phyloP scores from a whole-genome alignment of 2,329 filamentous ascomycete genomes.

The Elsinoe fawcettii region DNA sequence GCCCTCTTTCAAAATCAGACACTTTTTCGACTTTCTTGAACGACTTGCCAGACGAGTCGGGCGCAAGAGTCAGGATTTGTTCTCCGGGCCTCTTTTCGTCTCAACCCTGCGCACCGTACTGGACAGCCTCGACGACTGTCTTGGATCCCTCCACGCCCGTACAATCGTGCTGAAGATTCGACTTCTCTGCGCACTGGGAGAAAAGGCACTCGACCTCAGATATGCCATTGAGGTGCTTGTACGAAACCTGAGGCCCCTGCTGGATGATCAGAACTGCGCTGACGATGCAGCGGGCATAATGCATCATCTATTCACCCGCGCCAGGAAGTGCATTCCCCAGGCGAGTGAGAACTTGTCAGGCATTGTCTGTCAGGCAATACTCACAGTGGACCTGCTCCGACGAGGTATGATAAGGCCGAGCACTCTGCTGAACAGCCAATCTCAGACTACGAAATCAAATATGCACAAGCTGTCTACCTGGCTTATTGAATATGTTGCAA shows the following conservation, averaged over 20 bases:
- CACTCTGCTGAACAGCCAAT: conserved; percentile 69
- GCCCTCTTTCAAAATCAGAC: conserved; percentile 73
- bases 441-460: conserved; percentile 66
- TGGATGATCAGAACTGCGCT: conserved; percentile 78
- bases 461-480: conserved; percentile 69
- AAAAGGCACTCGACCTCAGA: conserved; percentile 57
- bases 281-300: conserved; percentile 83
- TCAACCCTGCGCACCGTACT: conserved; percentile 61
- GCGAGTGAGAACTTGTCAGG: conserved; percentile 61
- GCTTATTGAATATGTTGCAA: conserved; percentile 62
- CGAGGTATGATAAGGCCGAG: conserved; percentile 59
- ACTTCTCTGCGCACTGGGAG: conserved; percentile 68
- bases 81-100: conserved; percentile 39
- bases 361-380: conserved; percentile 69
- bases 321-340: conserved; percentile 55
- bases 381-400: conserved; percentile 70
- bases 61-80: conserved; percentile 62
- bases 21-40: conserved; percentile 65
- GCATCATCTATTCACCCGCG: conserved; percentile 70
- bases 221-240: conserved; percentile 90
- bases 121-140: conserved; percentile 69
- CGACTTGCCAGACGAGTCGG: conserved; percentile 68
- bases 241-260: conserved; percentile 67
- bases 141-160: conserved; percentile 81
- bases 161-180: conserved; percentile 79